Evolutionary conservation across 257 asterid genomes (phyloP).

Genomic region (Pogostemon cablin): DNA sequence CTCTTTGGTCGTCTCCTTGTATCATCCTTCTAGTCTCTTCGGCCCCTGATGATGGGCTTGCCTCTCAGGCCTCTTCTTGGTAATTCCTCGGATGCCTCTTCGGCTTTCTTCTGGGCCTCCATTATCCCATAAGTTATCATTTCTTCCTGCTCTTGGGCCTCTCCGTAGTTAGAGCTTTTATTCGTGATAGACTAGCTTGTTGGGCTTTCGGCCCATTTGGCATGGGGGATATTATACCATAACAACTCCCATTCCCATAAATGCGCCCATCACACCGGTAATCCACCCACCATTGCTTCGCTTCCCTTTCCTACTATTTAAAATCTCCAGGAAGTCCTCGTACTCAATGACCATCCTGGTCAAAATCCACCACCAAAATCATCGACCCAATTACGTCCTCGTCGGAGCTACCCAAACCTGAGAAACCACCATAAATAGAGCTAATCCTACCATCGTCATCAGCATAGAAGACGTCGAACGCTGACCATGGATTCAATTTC

Average conservation of each 20-base stretch:
- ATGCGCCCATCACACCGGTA: slow-evolving; percentile 68
- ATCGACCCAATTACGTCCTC: slow-evolving; percentile 66
- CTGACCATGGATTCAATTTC: slow-evolving; percentile 56
- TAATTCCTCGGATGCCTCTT: no score
- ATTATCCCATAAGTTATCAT: no score
- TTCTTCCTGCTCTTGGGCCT: no score
- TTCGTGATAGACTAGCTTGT: no score
- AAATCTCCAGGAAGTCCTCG: slow-evolving; percentile 80
- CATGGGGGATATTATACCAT: no score
- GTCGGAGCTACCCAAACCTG: slow-evolving; percentile 9
- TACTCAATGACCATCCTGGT: slow-evolving; percentile 72
- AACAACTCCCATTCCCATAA: slow-evolving; percentile 73
- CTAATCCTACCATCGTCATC: slow-evolving; percentile 88
- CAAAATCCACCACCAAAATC: slow-evolving; percentile 66
- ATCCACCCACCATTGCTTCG: background rate
- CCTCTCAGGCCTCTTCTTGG: no score
- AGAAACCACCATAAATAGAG: slow-evolving; percentile 54
- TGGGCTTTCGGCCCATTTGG: no score
- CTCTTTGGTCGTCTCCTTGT: no score
- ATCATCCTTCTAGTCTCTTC: no score
- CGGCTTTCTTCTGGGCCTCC: no score
- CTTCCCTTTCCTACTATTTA: slow-evolving; percentile 33
- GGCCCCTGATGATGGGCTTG: no score
- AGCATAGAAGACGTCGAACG: slow-evolving; percentile 73
- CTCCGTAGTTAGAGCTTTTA: no score